Percentiles rank a stretch among this genome's conserved stretches.
These are phyloP conservation scores for Cytospora chrysosperma DNA, from an alignment of 2,329 filamentous ascomycete species.

Conservation along the genomic window DNA sequence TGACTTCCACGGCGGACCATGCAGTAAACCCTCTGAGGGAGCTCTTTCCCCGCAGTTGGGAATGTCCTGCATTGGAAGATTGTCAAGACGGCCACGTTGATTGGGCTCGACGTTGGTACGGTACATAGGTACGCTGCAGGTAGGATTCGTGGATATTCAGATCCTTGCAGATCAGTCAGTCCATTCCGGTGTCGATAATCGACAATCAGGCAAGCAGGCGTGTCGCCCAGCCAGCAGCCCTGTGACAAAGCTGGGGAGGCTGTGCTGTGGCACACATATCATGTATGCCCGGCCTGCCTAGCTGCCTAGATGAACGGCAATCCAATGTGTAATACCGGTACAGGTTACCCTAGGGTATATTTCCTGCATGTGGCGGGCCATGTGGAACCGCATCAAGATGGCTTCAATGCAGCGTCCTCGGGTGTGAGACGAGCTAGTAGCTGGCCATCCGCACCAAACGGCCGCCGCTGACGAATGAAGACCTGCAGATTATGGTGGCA, in stretches of 20 bases:
- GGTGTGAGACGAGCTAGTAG: too few relatives aligned
- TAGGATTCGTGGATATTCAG: too few relatives aligned
- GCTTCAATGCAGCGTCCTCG: background rate
- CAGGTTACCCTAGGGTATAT: background rate
- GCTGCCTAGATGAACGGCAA: background rate
- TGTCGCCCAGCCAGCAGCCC: background rate
- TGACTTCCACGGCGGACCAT: too few relatives aligned
- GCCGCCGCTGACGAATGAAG: too few relatives aligned
- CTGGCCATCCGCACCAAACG: too few relatives aligned
- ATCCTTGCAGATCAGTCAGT: background rate
- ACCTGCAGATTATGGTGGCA: too few relatives aligned
- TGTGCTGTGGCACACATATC: background rate
- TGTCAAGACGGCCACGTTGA: background rate
- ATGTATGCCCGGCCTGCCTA: background rate
- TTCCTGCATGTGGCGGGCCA: background rate
- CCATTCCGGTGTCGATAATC: background rate
- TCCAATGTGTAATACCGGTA: too few relatives aligned
- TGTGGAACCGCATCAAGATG: background rate
- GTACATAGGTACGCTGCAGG: too few relatives aligned
- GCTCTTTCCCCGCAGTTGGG: background rate
- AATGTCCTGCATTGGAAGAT: background rate
- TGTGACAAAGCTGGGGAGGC: background rate
- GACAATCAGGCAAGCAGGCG: background rate
- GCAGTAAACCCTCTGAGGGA: background rate
- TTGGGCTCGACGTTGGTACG: background rate